Evolutionary conservation across 495 filamentous ascomycete species (phyloP).

Genomic region (Lophium mytilinum): DNA sequence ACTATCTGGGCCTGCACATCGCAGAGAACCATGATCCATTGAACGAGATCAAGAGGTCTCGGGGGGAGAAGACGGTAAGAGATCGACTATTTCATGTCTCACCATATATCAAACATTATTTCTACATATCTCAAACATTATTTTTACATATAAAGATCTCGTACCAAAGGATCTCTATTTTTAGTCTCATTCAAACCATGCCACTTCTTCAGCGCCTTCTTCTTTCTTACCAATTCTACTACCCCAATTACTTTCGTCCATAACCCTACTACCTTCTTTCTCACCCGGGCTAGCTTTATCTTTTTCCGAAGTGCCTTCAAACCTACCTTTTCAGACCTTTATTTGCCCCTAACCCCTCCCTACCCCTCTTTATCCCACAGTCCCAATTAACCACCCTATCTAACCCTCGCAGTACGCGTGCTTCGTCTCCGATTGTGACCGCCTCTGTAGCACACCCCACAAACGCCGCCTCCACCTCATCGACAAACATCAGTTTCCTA

Average conservation of each 20-base stretch:
- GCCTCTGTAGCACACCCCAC: constrained; percentile 71
- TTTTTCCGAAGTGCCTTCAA: no score
- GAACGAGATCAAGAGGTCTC: constrained; percentile 56
- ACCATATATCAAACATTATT: not conserved
- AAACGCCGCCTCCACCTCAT: constrained; percentile 82
- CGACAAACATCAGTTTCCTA: constrained; percentile 91
- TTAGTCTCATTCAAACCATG: no score
- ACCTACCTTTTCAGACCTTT: no score
- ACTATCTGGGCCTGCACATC: constrained; percentile 76
- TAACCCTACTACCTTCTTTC: no score
- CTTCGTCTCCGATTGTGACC: constrained; percentile 82
- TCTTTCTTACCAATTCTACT: no score
- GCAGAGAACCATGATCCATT: constrained; percentile 87
- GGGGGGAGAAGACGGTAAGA: constrained; percentile 80
- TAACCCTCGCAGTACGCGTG: constrained; percentile 58
- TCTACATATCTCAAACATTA: not conserved
- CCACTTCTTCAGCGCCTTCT: no score
- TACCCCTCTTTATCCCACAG: not conserved
- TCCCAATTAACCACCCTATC: no score
- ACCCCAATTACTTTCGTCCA: no score
- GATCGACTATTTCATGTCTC: not conserved
- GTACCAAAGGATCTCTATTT: no score
- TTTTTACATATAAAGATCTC: not conserved
- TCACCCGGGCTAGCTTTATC: no score
- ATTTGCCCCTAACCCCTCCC: no score